Conservation (phyloP, 495 filamentous ascomycete species). For the Lindgomyces ingoldianus region DNA sequence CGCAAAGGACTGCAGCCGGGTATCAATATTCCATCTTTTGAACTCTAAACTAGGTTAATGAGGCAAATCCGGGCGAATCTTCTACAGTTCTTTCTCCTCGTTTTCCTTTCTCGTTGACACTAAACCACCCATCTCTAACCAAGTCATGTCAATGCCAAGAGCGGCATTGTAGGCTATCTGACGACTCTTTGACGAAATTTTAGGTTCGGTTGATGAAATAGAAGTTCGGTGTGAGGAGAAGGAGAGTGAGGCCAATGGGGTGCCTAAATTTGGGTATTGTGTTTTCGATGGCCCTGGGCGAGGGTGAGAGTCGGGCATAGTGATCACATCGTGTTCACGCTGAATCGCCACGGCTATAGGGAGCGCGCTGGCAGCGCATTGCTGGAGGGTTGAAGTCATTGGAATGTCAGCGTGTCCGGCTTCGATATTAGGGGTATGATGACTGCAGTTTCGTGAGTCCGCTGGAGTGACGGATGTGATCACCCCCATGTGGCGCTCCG, state of each 20-base stretch:
- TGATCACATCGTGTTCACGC: neutral
- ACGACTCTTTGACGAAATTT: neutral
- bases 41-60: no score
- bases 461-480: neutral
- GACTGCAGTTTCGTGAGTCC: neutral
- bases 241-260: neutral
- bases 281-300: neutral
- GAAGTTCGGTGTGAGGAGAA: neutral
- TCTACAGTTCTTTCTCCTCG: constrained; percentile 10
- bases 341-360: neutral
- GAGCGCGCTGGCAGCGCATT: neutral
- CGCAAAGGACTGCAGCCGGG: no score
- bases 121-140: constrained; percentile 28
- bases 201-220: neutral
- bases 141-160: constrained; percentile 17
- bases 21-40: no score
- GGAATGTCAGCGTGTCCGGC: neutral
- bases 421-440: neutral
- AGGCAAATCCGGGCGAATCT: no score
- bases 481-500: neutral
- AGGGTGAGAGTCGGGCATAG: neutral
- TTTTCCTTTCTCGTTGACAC: constrained; percentile 12
- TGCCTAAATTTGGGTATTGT: neutral
- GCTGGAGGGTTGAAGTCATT: neutral
- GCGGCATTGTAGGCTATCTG: constrained; percentile 30